phyloP scores from a whole-genome alignment of 192 early-diverging fungal species.

The Tieghemiomyces parasiticus region DNA sequence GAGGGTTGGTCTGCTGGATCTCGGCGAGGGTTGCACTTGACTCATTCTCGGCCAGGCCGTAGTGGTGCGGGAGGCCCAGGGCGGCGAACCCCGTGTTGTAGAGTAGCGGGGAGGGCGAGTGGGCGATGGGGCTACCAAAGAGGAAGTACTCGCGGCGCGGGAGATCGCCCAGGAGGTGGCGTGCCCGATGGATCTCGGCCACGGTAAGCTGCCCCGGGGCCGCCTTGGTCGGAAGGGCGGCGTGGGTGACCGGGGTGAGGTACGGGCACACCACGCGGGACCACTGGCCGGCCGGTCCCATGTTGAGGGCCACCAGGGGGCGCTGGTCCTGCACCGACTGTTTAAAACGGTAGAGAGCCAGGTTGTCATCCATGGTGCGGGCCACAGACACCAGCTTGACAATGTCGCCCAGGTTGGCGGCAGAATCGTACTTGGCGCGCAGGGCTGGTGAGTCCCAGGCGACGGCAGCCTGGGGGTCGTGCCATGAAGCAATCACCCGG shows the following conservation, averaged over 20 bases:
- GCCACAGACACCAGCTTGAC: constrained; percentile 87
- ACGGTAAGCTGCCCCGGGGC: constrained; percentile 91
- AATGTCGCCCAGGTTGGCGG: constrained; percentile 57
- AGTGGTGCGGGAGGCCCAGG: constrained; percentile 73
- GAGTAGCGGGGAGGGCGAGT: constrained; percentile 78
- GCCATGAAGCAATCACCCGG: constrained; percentile 75
- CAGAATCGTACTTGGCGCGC: constrained; percentile 35
- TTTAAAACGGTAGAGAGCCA: constrained; percentile 59
- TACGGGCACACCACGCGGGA: constrained; percentile 81
- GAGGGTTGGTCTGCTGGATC: constrained; percentile 16
- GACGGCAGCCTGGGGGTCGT: constrained; percentile 53
- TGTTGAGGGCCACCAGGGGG: constrained; percentile 88
- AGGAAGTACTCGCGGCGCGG: constrained; percentile 58
- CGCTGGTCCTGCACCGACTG: constrained; percentile 23
- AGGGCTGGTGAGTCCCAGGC: constrained; percentile 44
- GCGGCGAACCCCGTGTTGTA: constrained; percentile 85
- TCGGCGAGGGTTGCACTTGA: constrained; percentile 16
- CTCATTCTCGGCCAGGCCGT: constrained; percentile 56
- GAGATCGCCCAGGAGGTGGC: constrained; percentile 50
- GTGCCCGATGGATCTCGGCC: constrained; percentile 56
- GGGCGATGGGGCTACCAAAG: constrained; percentile 80
- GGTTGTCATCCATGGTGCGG: constrained; percentile 62
- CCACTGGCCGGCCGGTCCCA: constrained; percentile 80
- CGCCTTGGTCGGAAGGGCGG: constrained; percentile 54
- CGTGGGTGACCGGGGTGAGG: constrained; percentile 90